A percentile compares a stretch with the other conserved stretches of the same genome.
These are phyloP conservation scores for Bacterosira constricta DNA, from an alignment of 108 stramenopile genomes.

Conservation along the genomic window DNA sequence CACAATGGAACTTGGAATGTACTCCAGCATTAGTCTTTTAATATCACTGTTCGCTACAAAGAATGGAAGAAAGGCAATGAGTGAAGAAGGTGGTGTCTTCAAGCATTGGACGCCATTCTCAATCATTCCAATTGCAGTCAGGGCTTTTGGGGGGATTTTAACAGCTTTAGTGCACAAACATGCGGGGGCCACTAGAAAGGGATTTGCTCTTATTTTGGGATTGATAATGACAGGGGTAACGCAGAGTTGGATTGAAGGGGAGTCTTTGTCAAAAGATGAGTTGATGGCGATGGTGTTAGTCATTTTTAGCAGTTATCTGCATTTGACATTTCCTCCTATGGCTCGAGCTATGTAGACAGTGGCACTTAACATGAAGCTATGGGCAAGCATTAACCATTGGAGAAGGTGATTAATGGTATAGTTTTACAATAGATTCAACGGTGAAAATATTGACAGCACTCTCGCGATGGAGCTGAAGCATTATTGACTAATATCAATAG, in stretches of 20 bases:
- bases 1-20: conserved; percentile 76
- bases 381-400: too few relatives aligned
- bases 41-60: conserved; percentile 48
- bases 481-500: too few relatives aligned
- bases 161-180: conserved; percentile 83
- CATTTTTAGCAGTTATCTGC: conserved; percentile 58
- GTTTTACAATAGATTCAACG: too few relatives aligned
- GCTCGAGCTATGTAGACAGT: too few relatives aligned
- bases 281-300: conserved; percentile 57
- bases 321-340: conserved; percentile 51
- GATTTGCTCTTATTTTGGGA: conserved; percentile 73
- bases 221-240: conserved; percentile 57
- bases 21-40: conserved; percentile 53
- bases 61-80: conserved; percentile 40
- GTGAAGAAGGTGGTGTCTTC: conserved; percentile 46
- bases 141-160: conserved; percentile 81
- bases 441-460: too few relatives aligned
- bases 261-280: conserved; percentile 53
- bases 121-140: conserved; percentile 52
- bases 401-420: too few relatives aligned
- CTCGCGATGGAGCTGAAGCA: too few relatives aligned
- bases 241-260: conserved; percentile 56
- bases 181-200: conserved; percentile 74
- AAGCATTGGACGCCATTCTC: conserved; percentile 47
- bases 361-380: too few relatives aligned